Conservation (phyloP, 805 yeast species). For the Wickerhamomyces rabaulensis region DNA sequence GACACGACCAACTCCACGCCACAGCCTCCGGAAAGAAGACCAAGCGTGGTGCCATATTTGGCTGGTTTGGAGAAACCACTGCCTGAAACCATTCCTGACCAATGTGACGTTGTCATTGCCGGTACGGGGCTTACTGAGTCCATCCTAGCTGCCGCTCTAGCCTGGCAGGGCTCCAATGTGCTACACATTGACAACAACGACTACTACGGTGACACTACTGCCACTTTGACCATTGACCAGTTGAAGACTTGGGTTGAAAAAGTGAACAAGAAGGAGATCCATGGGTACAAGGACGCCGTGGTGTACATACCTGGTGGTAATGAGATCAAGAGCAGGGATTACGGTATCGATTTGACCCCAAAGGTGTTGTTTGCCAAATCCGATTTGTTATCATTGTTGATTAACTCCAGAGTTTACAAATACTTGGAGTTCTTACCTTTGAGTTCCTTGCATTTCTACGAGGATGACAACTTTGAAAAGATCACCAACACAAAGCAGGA, state of each 20-base stretch:
- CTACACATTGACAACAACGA: constrained; percentile 81
- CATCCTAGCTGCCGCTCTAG: constrained; percentile 85
- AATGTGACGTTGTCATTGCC: constrained; percentile 82
- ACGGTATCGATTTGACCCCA: constrained; percentile 85
- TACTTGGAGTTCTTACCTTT: constrained; percentile 90
- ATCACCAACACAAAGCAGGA: constrained; percentile 86
- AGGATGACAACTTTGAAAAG: constrained; percentile 84
- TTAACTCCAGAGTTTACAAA: constrained; percentile 82
- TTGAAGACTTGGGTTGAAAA: constrained; percentile 74
- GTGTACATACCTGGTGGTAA: constrained; percentile 69
- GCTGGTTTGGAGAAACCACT: constrained; percentile 77
- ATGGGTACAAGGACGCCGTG: constrained; percentile 61
- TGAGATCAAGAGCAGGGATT: constrained; percentile 51
- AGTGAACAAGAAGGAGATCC: constrained; percentile 41
- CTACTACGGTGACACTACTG: constrained; percentile 84
- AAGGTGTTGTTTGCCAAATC: constrained; percentile 84
- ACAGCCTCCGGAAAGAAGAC: constrained; percentile 18
- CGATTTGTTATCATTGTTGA: constrained; percentile 73
- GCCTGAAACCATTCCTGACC: constrained; percentile 53
- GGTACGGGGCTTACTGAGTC: constrained; percentile 93
- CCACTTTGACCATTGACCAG: constrained; percentile 85
- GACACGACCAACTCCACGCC: constrained; percentile 10
- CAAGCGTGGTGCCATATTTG: constrained; percentile 53
- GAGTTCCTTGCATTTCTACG: constrained; percentile 88
- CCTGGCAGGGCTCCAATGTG: constrained; percentile 98